These are phyloP conservation scores for Salisapilia sapeloensis DNA, from an alignment of 352 stramenopile genomes.

Conservation along the genomic window DNA sequence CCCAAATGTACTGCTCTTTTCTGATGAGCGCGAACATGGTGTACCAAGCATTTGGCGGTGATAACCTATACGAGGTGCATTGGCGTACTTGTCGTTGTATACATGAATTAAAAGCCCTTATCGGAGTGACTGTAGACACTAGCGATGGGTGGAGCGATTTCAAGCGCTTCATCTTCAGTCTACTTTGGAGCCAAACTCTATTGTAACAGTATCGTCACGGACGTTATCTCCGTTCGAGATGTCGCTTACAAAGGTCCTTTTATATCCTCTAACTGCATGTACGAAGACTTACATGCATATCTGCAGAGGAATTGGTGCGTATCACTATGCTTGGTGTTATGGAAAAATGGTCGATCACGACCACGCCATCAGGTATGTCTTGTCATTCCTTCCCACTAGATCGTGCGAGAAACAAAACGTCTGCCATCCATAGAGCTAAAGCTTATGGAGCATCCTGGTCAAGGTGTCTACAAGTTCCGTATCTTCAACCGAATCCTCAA, in stretches of 20 bases:
- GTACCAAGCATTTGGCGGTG: slow-evolving; percentile 26
- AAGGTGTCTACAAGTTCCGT: slow-evolving; percentile 42
- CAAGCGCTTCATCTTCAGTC: slow-evolving; percentile 37
- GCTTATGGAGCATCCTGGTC: slow-evolving; percentile 25
- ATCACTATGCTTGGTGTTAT: slow-evolving; percentile 24
- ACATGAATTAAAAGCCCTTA: background rate
- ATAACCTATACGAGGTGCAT: slow-evolving; percentile 28
- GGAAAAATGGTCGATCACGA: slow-evolving; percentile 26
- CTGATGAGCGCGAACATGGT: slow-evolving; percentile 43
- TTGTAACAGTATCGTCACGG: slow-evolving; percentile 53
- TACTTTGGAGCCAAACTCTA: slow-evolving; percentile 57
- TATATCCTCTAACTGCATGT: too few species aligned
- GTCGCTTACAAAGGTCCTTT: slow-evolving; percentile 34
- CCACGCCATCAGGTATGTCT: slow-evolving; percentile 21
- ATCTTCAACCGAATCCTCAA: slow-evolving; percentile 27
- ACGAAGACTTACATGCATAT: background rate
- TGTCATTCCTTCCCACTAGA: too few species aligned
- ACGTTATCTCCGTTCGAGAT: slow-evolving; percentile 42
- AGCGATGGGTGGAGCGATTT: slow-evolving; percentile 32
- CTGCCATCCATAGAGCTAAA: slow-evolving; percentile 36
- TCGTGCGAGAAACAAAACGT: too few species aligned
- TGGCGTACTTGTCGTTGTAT: background rate
- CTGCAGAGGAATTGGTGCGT: slow-evolving; percentile 27
- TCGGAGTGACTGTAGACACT: slow-evolving; percentile 11
- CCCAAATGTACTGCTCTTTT: slow-evolving; percentile 61